Evolutionary conservation across 2,329 filamentous ascomycete genomes (phyloP).

Genomic region (Alternaria burnsii): DNA sequence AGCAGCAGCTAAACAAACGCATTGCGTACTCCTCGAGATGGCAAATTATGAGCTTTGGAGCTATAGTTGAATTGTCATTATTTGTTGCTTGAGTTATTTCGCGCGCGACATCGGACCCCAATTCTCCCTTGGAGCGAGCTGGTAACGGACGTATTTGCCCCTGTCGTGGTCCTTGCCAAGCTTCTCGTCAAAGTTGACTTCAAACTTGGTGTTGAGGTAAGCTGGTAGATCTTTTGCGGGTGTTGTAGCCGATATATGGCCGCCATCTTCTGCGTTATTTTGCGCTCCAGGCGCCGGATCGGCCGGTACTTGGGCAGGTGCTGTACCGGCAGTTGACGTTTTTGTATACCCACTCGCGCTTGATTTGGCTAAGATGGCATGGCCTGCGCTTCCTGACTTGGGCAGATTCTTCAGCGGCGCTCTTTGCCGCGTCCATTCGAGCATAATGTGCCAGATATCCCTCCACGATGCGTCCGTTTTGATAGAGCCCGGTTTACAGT

Average conservation of each 20-base stretch:
- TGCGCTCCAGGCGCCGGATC: conserved; percentile 12
- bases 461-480: conserved; percentile 94
- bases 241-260: conserved; percentile 5
- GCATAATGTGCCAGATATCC: conserved; percentile 90
- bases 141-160: conserved; percentile 82
- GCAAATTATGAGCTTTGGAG: neutral
- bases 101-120: conserved; percentile 83
- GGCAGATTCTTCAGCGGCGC: conserved; percentile 79
- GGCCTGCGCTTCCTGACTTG: conserved; percentile 74
- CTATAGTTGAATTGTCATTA: neutral
- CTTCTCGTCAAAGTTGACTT: conserved; percentile 80
- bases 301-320: conserved; percentile 9
- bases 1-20: neutral
- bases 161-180: conserved; percentile 73
- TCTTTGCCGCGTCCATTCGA: conserved; percentile 87
- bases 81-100: conserved; percentile 42
- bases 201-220: conserved; percentile 53
- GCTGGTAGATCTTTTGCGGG: conserved; percentile 23
- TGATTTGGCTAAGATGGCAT: conserved; percentile 61
- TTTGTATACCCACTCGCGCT: conserved; percentile 27
- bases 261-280: conserved; percentile 8
- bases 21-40: neutral
- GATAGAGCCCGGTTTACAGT: conserved; percentile 87
- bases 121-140: conserved; percentile 87
- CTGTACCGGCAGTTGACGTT: conserved; percentile 1